Evolutionary conservation across 1,139 yeast species (phyloP), one percentile per base, ranked within the genome.

Genomic region (Blastobotrys aristatus): DNA sequence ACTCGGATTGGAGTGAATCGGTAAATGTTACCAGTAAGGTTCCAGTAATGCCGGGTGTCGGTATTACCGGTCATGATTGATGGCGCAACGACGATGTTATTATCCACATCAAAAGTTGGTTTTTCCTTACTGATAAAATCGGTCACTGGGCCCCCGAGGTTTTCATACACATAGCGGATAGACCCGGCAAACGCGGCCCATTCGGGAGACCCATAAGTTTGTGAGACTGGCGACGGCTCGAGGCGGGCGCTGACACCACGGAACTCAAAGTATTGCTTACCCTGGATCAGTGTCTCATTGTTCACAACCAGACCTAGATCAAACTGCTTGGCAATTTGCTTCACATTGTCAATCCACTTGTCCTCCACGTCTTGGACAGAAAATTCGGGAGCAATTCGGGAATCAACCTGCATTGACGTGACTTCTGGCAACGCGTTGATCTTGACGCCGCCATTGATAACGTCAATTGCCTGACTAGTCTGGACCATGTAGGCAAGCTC

Each of bases 41-140:
- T 66, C 90, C 94, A 85, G 68, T 84, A 87, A 62, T 79, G 76
- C 61, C 77, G 76, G 8, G 96, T 87, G 63, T 88, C 96, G 1
- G 96, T 88, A 65, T 87, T 88, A 26, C 86, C 96, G 6, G 87
- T 74, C 79, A 84, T 77, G 44, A 85, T 62, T 17, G 77, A 70
- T 10, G 95, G 94, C 1, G 90, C 70, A 46, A 83, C 70, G 26
- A 81, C 66, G 22, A 78, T 33, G 3, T 35, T 31, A 30, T 30
- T 13, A 4, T 30, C 7, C 4, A 33, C 37, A 4, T 21, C 29
- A 8, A 30, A 26, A n/a, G 20, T 20, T 3, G 26, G 14, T 21
- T 30, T 21, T 10, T 18, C 17, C 11, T 13, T 5, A 14, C 32
- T 71, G 43, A 69, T 39, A 11, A 37, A n/a, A 17, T 46, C 46